Conservation (phyloP, 2,329 filamentous ascomycete species). For the Plectosphaerella plurivora region DNA sequence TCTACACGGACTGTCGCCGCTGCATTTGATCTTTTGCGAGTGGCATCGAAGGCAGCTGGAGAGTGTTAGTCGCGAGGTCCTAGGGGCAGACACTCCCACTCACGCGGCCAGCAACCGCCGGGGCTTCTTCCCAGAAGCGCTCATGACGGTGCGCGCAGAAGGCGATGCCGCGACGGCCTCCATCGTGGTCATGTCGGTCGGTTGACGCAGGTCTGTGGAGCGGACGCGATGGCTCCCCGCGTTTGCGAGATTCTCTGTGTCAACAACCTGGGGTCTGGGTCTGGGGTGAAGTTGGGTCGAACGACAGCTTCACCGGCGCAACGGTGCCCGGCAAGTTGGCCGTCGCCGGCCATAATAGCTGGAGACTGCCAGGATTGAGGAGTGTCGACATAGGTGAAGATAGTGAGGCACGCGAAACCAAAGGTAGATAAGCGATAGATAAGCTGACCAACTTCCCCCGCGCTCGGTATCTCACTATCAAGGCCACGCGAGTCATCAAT, state of each 20-base stretch:
- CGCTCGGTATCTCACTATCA: neutral
- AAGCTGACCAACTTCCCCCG: too few species aligned
- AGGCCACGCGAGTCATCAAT: neutral
- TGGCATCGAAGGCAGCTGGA: conserved; percentile 34
- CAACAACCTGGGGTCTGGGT: neutral
- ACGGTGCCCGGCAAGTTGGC: neutral
- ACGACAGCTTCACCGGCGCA: neutral
- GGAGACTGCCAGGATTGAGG: too few species aligned
- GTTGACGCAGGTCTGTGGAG: neutral
- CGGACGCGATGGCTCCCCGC: neutral
- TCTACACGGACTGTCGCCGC: conserved; percentile 34
- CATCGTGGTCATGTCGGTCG: too few species aligned
- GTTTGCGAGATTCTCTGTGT: neutral
- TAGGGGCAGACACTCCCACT: neutral
- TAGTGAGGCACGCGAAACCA: too few species aligned
- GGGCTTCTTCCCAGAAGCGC: neutral
- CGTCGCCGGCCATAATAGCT: neutral
- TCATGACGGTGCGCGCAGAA: neutral
- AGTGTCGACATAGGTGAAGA: too few species aligned
- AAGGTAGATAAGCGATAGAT: too few species aligned
- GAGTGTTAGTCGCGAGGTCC: neutral
- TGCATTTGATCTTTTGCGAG: conserved; percentile 40
- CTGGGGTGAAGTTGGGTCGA: neutral
- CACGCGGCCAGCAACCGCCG: neutral
- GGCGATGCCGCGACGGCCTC: neutral